Conservation (phyloP, 805 yeast genomes). For the Huiozyma naganishii region DNA sequence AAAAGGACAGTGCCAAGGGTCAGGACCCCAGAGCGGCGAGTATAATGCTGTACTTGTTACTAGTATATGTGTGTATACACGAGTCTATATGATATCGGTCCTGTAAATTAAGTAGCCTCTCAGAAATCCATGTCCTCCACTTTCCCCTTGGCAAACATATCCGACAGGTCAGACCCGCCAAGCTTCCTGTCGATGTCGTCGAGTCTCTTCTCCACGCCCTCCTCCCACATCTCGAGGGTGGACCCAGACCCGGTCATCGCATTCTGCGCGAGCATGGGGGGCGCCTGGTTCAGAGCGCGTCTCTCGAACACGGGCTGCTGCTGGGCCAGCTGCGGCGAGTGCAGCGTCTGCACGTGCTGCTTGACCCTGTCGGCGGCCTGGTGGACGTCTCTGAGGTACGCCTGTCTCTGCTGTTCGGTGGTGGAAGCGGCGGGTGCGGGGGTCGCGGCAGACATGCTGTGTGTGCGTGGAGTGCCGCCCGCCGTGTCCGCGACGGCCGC, state of each 20-base stretch:
- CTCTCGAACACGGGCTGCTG: conserved; percentile 19
- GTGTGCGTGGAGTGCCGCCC: neutral
- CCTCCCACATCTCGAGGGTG: conserved; percentile 32
- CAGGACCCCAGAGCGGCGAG: neutral
- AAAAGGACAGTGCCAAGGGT: neutral
- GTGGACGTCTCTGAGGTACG: conserved; percentile 8
- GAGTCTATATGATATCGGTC: too few species aligned
- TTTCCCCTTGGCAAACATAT: conserved; percentile 9
- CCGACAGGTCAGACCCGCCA: conserved; percentile 13
- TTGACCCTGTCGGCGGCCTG: conserved; percentile 7
- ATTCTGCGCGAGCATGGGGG: conserved; percentile 27
- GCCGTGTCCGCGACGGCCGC: neutral
- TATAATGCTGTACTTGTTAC: too few species aligned
- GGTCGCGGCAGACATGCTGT: neutral
- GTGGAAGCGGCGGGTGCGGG: neutral
- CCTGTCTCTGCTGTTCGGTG: conserved; percentile 6
- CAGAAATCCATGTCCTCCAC: conserved; percentile 9
- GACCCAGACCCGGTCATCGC: conserved; percentile 27
- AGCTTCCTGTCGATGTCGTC: conserved; percentile 25
- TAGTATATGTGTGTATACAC: neutral
- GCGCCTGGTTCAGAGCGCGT: conserved; percentile 27
- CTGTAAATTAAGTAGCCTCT: too few species aligned
- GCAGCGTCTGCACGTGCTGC: conserved; percentile 7
- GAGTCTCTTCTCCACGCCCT: conserved; percentile 27
- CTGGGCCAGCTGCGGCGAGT: conserved; percentile 3